phyloP scores from a whole-genome alignment of 2,329 filamentous ascomycete species.

The Pseudovirgaria hyperparasitica region DNA sequence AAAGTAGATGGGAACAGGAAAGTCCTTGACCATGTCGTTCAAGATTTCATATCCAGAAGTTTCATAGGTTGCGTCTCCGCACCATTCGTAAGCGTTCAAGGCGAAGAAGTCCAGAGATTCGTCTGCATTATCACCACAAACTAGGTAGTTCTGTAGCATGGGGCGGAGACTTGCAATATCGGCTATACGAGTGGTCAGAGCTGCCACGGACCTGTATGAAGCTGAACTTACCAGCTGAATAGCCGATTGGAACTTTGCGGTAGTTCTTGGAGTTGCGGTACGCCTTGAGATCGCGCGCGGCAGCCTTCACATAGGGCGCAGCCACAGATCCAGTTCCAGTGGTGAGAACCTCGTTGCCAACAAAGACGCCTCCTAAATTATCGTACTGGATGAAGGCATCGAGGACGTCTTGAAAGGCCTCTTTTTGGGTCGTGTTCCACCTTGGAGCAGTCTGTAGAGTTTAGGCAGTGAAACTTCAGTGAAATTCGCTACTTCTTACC shows the following conservation, averaged over 20 bases:
- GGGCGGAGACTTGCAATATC: constrained; percentile 61
- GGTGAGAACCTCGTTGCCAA: constrained; percentile 78
- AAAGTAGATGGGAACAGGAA: constrained; percentile 54
- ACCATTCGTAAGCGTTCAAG: constrained; percentile 67
- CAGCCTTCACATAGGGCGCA: constrained; percentile 74
- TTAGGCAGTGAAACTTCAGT: constrained; percentile 9
- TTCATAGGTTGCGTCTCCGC: constrained; percentile 37
- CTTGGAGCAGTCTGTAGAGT: constrained; percentile 39
- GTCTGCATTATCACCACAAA: constrained; percentile 54
- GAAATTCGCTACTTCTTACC: constrained; percentile 24
- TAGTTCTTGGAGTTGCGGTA: constrained; percentile 66
- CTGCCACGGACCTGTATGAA: neutral
- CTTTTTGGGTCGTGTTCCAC: constrained; percentile 63
- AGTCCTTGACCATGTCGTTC: constrained; percentile 52
- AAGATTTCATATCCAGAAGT: constrained; percentile 58
- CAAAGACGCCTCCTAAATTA: constrained; percentile 72
- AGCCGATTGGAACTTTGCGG: constrained; percentile 71
- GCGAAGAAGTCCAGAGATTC: constrained; percentile 74
- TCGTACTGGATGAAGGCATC: constrained; percentile 66
- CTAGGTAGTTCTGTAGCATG: constrained; percentile 61
- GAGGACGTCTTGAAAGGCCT: constrained; percentile 57
- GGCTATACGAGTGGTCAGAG: constrained; percentile 28
- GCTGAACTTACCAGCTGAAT: constrained; percentile 46
- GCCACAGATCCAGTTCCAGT: constrained; percentile 42
- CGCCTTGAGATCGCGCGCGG: constrained; percentile 68